Conservation (phyloP, 2,329 filamentous ascomycete species). For the Aspergillus candidus region DNA sequence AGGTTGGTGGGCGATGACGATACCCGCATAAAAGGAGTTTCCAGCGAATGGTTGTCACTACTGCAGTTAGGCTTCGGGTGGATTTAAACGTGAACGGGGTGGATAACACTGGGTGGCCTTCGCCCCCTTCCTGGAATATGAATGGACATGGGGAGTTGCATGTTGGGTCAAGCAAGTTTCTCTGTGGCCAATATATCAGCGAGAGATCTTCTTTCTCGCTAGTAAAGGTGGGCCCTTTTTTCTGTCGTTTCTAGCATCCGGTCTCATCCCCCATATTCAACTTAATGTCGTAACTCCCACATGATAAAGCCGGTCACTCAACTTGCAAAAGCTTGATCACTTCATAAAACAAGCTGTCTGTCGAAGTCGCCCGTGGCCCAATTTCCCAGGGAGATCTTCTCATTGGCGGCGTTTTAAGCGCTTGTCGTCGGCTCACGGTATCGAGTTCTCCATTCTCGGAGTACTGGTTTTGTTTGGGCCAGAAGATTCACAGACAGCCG, state of each 20-base stretch:
- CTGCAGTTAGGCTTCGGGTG: conserved; percentile 8
- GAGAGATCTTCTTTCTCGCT: background rate
- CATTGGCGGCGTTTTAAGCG: conserved; percentile 28
- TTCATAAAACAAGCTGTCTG: background rate
- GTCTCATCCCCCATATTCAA: background rate
- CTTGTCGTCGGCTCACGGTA: conserved; percentile 19
- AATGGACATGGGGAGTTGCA: conserved; percentile 7
- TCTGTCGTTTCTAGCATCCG: too few relatives aligned
- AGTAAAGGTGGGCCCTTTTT: background rate
- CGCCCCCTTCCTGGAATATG: conserved; percentile 9
- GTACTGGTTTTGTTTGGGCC: background rate
- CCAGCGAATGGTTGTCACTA: conserved; percentile 10
- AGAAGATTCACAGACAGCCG: conserved; percentile 7
- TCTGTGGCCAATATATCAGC: conserved; percentile 13
- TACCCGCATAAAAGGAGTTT: conserved; percentile 10
- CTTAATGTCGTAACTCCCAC: background rate
- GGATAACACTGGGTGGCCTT: conserved; percentile 12
- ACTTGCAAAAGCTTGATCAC: conserved; percentile 1
- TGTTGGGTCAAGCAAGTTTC: conserved; percentile 4
- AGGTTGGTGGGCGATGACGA: conserved; percentile 12
- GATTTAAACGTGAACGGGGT: conserved; percentile 12
- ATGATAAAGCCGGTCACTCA: conserved; percentile 2
- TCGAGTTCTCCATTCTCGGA: conserved; percentile 12
- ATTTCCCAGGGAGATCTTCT: conserved; percentile 9
- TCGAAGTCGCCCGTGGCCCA: conserved; percentile 7